Percentiles rank a stretch among this genome's conserved stretches.
Conservation (phyloP, 2,329 filamentous ascomycete genomes). For the Simplicillium sp. region DNA sequence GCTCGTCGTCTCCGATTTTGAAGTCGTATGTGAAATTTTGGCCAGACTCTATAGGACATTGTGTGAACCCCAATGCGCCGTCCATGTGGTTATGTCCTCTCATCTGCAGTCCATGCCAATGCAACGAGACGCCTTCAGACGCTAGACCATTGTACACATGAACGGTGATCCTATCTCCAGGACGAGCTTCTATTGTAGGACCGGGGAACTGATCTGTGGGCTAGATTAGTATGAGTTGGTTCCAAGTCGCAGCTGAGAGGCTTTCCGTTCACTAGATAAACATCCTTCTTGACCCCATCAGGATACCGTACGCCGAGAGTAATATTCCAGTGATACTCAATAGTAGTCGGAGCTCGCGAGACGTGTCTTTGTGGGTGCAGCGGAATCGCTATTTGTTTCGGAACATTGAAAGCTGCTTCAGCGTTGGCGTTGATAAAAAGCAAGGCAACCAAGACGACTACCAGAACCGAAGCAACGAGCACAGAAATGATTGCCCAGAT, state of each 20-base stretch:
- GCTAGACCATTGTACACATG: conserved; percentile 55
- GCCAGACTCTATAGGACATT: conserved; percentile 29
- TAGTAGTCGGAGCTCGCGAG: background rate
- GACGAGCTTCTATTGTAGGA: conserved; percentile 42
- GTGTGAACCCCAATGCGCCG: conserved; percentile 32
- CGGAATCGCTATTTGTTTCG: conserved; percentile 3
- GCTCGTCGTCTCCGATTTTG: conserved; percentile 43
- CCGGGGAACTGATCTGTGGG: conserved; percentile 10
- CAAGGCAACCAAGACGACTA: too few species aligned
- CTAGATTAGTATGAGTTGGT: background rate
- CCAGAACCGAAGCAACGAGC: too few species aligned
- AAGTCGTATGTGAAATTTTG: conserved; percentile 31
- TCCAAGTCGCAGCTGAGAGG: background rate
- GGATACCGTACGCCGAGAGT: conserved; percentile 1
- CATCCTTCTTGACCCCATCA: conserved; percentile 7
- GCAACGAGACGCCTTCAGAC: conserved; percentile 32
- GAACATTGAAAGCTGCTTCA: too few species aligned
- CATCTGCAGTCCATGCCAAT: conserved; percentile 41
- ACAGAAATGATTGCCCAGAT: too few species aligned
- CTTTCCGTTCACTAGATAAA: conserved; percentile 7
- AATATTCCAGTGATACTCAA: conserved; percentile 4
- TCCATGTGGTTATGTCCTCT: conserved; percentile 33
- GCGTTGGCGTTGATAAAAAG: too few species aligned
- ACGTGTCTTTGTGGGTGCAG: conserved; percentile 1
- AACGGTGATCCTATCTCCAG: conserved; percentile 44